Conservation (phyloP, 352 stramenopile genomes). For the Elongisporangium anandrum region DNA sequence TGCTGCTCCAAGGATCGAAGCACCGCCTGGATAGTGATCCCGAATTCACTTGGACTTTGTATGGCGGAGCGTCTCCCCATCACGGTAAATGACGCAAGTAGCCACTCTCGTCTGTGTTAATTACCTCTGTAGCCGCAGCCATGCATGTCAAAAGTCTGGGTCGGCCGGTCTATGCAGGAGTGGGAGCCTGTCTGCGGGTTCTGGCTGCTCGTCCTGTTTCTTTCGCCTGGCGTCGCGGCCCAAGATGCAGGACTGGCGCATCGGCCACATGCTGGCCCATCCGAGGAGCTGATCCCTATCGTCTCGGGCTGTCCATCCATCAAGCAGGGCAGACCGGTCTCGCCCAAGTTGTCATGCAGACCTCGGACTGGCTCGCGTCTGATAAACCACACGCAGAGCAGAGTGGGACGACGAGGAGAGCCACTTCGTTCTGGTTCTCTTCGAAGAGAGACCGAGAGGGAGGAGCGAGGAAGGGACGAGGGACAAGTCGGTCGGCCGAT, state of each 20-base stretch:
- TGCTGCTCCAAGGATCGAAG: background rate
- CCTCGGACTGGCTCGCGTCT: background rate
- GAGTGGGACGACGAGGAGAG: background rate
- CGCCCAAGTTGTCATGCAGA: background rate
- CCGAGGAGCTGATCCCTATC: background rate
- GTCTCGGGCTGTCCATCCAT: background rate
- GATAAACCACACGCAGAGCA: background rate
- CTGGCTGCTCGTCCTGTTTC: background rate
- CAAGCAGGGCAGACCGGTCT: background rate
- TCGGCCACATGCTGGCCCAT: background rate
- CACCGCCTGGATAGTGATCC: background rate
- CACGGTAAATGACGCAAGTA: background rate
- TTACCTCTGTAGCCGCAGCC: background rate
- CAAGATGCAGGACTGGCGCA: background rate
- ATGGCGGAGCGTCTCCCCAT: background rate
- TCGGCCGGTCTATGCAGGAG: background rate
- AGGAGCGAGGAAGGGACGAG: background rate
- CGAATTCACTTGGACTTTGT: background rate
- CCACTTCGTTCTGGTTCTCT: background rate
- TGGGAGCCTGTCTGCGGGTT: background rate
- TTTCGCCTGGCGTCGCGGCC: background rate
- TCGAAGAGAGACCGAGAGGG: background rate
- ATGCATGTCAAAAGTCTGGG: background rate
- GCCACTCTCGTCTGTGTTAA: background rate
- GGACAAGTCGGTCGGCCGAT: background rate